Percentiles rank a stretch among this genome's conserved stretches.
Conservation (phyloP, 148 eudicot species). For the Vaccinium macrocarpon region DNA sequence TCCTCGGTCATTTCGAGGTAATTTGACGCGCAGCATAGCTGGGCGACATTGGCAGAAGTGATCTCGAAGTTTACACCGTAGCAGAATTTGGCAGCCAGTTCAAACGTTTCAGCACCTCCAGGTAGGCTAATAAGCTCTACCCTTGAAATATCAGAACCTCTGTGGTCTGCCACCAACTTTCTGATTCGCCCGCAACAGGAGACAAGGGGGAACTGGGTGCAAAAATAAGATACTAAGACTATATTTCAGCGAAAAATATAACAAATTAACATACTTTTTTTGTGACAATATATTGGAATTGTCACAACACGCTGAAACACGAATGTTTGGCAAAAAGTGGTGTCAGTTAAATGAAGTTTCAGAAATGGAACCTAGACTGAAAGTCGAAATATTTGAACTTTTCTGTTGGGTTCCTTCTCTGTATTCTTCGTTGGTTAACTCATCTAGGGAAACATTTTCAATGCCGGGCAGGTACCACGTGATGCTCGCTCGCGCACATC, state of each 20-base stretch:
- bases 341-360: neutral
- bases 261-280: neutral
- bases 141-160: conserved; percentile 52
- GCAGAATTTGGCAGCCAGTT: conserved; percentile 90
- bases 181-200: conserved; percentile 80
- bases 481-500: too few species aligned
- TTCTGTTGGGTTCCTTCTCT: neutral
- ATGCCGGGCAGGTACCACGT: too few species aligned
- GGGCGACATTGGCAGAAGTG: conserved; percentile 75
- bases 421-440: neutral
- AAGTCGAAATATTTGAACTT: neutral
- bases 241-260: neutral
- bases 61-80: conserved; percentile 87
- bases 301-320: neutral
- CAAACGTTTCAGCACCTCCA: conserved; percentile 80
- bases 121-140: conserved; percentile 64
- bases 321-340: neutral
- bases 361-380: too few species aligned
- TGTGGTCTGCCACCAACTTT: conserved; percentile 63
- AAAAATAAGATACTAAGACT: neutral
- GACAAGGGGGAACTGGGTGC: conserved; percentile 82
- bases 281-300: neutral
- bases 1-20: conserved; percentile 84
- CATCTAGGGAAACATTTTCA: neutral
- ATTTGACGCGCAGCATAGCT: conserved; percentile 68